Conservation (phyloP, 148 eudicot species). For the Rhododendron ferrugineum region DNA sequence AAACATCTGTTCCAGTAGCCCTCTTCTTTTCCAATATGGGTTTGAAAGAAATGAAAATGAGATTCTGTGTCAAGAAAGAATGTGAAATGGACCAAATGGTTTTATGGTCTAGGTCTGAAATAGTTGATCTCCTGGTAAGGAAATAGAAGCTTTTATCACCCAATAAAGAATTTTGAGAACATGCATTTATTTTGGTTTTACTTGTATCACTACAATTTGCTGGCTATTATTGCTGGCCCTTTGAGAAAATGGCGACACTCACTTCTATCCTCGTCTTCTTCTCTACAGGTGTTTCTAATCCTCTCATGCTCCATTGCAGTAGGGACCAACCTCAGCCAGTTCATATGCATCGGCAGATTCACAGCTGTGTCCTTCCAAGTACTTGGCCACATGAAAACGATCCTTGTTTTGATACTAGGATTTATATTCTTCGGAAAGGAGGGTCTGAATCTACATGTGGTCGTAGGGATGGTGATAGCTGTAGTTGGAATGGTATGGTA, state of each 20-base stretch:
- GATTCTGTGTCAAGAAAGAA: not conserved
- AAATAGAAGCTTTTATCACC: not conserved
- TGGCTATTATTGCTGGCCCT: not conserved
- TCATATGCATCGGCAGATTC: slow-evolving; percentile 95
- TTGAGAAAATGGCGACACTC: not conserved
- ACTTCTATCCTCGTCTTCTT: not conserved
- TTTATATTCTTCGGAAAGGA: slow-evolving; percentile 84
- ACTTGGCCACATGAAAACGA: slow-evolving; percentile 78
- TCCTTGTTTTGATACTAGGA: slow-evolving; percentile 84
- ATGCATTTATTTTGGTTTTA: not conserved
- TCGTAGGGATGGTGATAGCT: slow-evolving; percentile 83
- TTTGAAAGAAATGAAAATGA: not conserved
- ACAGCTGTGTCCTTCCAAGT: slow-evolving; percentile 59
- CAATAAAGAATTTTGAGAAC: not conserved
- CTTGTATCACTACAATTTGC: not conserved
- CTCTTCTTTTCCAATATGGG: not conserved
- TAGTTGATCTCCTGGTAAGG: not conserved
- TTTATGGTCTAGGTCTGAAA: not conserved
- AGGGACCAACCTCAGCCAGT: slow-evolving; percentile 92
- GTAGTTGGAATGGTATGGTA: slow-evolving; percentile 89
- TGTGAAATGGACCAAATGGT: not conserved
- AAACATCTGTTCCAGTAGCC: not conserved
- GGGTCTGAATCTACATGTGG: slow-evolving; percentile 83
- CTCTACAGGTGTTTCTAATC: slow-evolving; percentile 51
- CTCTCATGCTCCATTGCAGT: slow-evolving; percentile 88